Evolutionary conservation across 2,329 filamentous ascomycete genomes (phyloP), one percentile per base, ranked within the genome.

Genomic region (Penicillium sp.): DNA sequence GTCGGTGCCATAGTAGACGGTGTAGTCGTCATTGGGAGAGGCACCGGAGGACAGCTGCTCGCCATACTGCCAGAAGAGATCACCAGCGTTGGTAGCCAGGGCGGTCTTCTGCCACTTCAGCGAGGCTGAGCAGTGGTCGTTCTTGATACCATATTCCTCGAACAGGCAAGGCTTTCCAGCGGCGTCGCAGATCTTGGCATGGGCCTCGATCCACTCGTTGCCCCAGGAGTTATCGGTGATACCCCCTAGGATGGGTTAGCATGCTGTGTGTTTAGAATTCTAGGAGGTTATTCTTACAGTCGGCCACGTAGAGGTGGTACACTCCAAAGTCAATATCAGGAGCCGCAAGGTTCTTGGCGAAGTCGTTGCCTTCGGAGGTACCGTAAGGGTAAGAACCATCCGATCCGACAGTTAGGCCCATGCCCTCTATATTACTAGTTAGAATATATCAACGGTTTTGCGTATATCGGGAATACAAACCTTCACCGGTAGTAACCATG

Each of bases 151-250:
- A 7, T 48, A 48, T 9, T 48, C 46, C 46, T 48, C 46, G 13
- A 48, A 48, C 19, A 48, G 9, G 46, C 46, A 48, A 35, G 46
- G 46, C 46, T 48, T 48, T 4, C 46, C 46, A 23, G 46, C 46
- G 15, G 19, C 13, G 6, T 48, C 29, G 29, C 46, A 48, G 19
- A 48, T 19, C 8, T 48, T 48, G 46, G 46, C 46, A 29, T 48
- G 46, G 5, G 29, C 10, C 29, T 48, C 8, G 6, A 48, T 21
- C 46, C 46, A 48, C n/a, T 17, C 29, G 12, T 48, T 48, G 19
- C 46, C 46, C 29, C 29, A 48, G 7, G 27, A n/a, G 29, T 46
- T 46, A 8, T 46, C 43, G 1, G 6, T 29, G 25, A 46, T 46
- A 19, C 43, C 43, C 43, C 43, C 43, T 46, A 31, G 17, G 3